Conservation (phyloP, 139 green algal species). For the Chlamydomonas sphaeroides region DNA sequence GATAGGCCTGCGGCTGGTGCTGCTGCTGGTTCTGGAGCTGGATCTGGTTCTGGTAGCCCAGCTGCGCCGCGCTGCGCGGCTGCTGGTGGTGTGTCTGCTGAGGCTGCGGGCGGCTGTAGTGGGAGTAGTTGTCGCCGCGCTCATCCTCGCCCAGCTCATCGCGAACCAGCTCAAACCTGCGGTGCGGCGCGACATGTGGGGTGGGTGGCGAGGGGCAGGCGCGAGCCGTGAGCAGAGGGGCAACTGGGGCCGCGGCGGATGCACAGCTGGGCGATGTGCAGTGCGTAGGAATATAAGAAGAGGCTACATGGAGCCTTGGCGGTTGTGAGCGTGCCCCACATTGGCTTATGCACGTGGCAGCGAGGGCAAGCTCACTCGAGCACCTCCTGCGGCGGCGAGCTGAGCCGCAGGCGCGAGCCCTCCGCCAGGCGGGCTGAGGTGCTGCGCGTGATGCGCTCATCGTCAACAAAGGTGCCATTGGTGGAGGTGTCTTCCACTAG, state of each 20-base stretch:
- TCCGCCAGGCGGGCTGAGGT: background rate
- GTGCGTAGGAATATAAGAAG: too few relatives aligned
- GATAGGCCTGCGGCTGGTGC: too few relatives aligned
- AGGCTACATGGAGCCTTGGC: too few relatives aligned
- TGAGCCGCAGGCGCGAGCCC: conserved; percentile 16
- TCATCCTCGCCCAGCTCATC: conserved; percentile 22
- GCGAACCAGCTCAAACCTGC: conserved; percentile 25
- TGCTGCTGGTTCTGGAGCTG: background rate
- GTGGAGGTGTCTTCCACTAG: conserved; percentile 36
- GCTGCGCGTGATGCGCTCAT: conserved; percentile 8
- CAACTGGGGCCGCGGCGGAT: too few relatives aligned
- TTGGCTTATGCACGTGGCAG: too few relatives aligned
- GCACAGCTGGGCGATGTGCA: too few relatives aligned
- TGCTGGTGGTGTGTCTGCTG: background rate
- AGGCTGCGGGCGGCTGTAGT: conserved; percentile 22
- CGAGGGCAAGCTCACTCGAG: too few relatives aligned
- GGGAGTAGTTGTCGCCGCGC: conserved; percentile 35
- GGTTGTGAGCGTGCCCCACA: background rate
- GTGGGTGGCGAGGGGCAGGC: too few relatives aligned
- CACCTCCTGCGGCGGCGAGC: conserved; percentile 24
- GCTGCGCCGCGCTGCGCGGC: too few relatives aligned
- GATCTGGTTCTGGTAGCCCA: background rate
- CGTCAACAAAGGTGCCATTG: conserved; percentile 39
- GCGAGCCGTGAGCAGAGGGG: too few relatives aligned
- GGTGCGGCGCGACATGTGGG: too few relatives aligned